Conservation (phyloP, 1,284 basidiomycete species). For the Heterobasidion parviporum region DNA sequence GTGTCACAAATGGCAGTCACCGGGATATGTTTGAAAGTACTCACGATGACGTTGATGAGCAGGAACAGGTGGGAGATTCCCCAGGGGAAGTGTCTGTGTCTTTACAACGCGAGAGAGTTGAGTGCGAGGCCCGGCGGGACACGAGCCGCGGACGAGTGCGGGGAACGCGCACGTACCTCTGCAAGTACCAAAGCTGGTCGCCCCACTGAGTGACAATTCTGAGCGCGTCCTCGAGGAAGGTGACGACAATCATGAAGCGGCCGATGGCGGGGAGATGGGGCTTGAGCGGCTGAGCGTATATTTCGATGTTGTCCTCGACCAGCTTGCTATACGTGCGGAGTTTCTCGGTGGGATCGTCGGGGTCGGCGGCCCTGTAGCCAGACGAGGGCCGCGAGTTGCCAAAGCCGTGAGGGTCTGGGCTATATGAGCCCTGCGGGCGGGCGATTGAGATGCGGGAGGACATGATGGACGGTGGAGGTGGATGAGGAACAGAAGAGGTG, state of each 20-base stretch:
- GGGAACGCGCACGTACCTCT: slow-evolving; percentile 56
- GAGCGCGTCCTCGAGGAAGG: slow-evolving; percentile 95
- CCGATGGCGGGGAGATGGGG: slow-evolving; percentile 94
- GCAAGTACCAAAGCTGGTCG: slow-evolving; percentile 96
- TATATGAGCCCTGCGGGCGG: slow-evolving; percentile 57
- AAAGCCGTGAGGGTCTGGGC: slow-evolving; percentile 65
- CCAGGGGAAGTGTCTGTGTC: slow-evolving; percentile 93
- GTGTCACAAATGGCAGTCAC: slow-evolving; percentile 5
- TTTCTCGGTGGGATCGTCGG: slow-evolving; percentile 81
- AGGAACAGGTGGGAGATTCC: slow-evolving; percentile 93
- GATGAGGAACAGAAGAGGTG: slow-evolving; percentile 9
- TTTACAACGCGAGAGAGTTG: slow-evolving; percentile 21
- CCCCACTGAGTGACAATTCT: slow-evolving; percentile 92
- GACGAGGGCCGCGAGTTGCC: slow-evolving; percentile 57
- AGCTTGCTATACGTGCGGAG: slow-evolving; percentile 70
- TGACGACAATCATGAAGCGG: slow-evolving; percentile 96
- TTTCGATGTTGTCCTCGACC: slow-evolving; percentile 90
- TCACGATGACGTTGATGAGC: slow-evolving; percentile 83
- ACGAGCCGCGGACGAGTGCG: neutral
- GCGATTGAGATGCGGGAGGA: slow-evolving; percentile 77
- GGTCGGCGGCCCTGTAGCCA: slow-evolving; percentile 69
- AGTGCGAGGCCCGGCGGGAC: slow-evolving; percentile 9
- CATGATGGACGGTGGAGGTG: slow-evolving; percentile 39
- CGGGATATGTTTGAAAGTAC: slow-evolving; percentile 24
- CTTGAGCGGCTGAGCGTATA: slow-evolving; percentile 88